Conservation (phyloP, 2,329 filamentous ascomycete species). For the Neocatenulostroma microsporum region DNA sequence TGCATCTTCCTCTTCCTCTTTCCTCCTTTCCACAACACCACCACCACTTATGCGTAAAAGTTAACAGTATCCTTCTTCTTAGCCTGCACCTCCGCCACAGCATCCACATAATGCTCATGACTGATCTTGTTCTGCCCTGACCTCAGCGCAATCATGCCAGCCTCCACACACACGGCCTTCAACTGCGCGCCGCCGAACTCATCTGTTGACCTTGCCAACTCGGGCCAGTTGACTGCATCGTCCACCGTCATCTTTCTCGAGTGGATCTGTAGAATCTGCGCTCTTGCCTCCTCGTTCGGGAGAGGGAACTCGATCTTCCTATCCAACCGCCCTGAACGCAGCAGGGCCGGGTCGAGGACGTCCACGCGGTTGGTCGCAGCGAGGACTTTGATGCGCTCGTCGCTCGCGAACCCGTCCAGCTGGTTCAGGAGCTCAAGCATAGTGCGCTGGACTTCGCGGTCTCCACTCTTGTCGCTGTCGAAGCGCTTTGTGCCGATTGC, state of each 20-base stretch:
- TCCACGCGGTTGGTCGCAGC: conserved; percentile 98
- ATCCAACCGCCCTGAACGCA: conserved; percentile 93
- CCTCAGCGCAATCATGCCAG: conserved; percentile 95
- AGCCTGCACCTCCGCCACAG: conserved; percentile 88
- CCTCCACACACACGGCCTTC: conserved; percentile 97
- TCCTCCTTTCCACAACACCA: no score
- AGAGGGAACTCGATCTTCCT: conserved; percentile 98
- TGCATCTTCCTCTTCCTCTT: no score
- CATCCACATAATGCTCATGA: conserved; percentile 98
- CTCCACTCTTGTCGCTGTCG: conserved; percentile 95
- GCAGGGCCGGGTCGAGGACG: conserved; percentile 87
- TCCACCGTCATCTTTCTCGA: conserved; percentile 98
- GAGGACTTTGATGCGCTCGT: conserved; percentile 95
- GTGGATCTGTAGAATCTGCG: conserved; percentile 96
- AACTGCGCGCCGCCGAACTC: conserved; percentile 97
- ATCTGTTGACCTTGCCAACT: conserved; percentile 91
- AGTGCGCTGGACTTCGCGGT: conserved; percentile 94
- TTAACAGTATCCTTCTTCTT: conserved; percentile 65
- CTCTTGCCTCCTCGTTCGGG: conserved; percentile 93
- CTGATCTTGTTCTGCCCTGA: conserved; percentile 94
- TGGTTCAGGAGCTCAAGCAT: conserved; percentile 99
- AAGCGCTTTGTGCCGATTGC: conserved; percentile 99
- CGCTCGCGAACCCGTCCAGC: conserved; percentile 90
- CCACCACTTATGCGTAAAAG: conserved; percentile 31
- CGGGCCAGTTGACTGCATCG: conserved; percentile 86